Evolutionary conservation across 192 early-diverging fungal species (phyloP).

Genomic region (Coemansia sp.): DNA sequence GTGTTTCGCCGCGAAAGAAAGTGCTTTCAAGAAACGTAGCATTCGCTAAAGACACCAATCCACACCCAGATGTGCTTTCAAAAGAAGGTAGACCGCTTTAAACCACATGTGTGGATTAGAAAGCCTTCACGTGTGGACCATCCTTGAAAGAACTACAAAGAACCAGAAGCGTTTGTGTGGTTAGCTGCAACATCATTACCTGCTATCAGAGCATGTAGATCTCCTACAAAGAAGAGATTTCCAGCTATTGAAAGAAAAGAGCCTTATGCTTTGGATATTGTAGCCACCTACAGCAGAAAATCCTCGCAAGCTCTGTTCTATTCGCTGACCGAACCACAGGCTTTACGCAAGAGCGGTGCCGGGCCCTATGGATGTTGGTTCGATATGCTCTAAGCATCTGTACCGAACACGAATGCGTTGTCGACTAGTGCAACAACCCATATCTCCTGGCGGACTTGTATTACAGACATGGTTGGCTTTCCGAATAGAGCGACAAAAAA

Average conservation of each 20-base stretch:
- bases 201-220: neutral
- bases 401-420: neutral
- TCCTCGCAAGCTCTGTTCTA: neutral
- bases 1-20: neutral
- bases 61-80: too few relatives aligned
- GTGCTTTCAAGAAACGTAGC: neutral
- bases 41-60: neutral
- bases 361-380: neutral
- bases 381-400: neutral
- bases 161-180: neutral
- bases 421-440: neutral
- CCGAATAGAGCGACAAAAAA: neutral
- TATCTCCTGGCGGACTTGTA: neutral
- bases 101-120: neutral
- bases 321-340: neutral
- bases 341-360: neutral
- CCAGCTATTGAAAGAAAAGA: neutral
- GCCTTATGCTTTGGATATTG: neutral
- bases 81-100: neutral
- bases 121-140: neutral
- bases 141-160: neutral
- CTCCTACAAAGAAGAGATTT: constrained; percentile 2
- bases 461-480: neutral
- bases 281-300: neutral
- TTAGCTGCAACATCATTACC: neutral